Evolutionary conservation across 768 basidiomycete genomes (phyloP).

Genomic region (Crassisporium funariophilum): DNA sequence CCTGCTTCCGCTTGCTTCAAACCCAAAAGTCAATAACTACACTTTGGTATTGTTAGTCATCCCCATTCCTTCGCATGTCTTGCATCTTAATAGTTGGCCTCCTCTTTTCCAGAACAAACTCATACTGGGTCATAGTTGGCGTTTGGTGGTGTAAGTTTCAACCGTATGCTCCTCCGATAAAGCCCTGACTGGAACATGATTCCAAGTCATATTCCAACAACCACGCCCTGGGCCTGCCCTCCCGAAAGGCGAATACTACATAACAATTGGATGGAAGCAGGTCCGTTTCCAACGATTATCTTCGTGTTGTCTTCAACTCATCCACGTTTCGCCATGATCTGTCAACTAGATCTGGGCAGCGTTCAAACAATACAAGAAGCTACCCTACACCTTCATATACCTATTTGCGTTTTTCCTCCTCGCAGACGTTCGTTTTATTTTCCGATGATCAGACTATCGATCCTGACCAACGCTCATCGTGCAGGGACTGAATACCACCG

Average conservation of each 20-base stretch:
- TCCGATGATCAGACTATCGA: neutral
- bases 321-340: too few species aligned
- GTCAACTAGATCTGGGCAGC: conserved; percentile 82
- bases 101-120: conserved; percentile 51
- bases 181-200: neutral
- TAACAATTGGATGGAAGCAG: conserved; percentile 88
- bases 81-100: neutral
- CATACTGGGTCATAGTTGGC: conserved; percentile 77
- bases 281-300: too few species aligned
- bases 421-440: conserved; percentile 55
- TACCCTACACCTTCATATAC: conserved; percentile 84
- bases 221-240: conserved; percentile 81
- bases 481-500: conserved; percentile 81
- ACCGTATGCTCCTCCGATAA: too few species aligned
- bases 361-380: conserved; percentile 70
- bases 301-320: too few species aligned
- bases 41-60: conserved; percentile 64
- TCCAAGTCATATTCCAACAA: conserved; percentile 77
- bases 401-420: conserved; percentile 78
- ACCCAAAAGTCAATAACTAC: conserved; percentile 75
- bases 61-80: neutral
- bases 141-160: conserved; percentile 82
- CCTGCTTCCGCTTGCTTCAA: conserved; percentile 58
- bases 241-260: conserved; percentile 73
- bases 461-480: neutral